These are phyloP conservation scores for Claviceps fusiformis DNA, from an alignment of 2,329 filamentous ascomycete species.

Conservation along the genomic window DNA sequence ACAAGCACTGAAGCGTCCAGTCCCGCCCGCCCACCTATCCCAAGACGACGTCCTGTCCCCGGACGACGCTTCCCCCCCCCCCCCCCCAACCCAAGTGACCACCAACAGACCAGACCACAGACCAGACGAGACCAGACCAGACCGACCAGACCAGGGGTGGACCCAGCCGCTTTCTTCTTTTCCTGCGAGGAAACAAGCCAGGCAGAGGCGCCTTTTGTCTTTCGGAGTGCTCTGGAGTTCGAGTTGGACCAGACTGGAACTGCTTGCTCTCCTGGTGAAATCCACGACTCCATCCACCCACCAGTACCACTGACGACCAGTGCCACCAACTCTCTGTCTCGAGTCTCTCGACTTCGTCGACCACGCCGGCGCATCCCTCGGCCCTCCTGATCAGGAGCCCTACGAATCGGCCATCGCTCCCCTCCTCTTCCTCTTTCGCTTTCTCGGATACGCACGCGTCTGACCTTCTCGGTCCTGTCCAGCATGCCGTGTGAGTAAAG, in stretches of 20 bases:
- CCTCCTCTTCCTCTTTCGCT: not conserved
- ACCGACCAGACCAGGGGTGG: not conserved
- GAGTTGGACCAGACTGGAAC: not conserved
- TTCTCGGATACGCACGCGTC: slow-evolving; percentile 10
- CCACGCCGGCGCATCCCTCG: slow-evolving; percentile 1
- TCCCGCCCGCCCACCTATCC: not conserved
- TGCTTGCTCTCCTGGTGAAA: not conserved
- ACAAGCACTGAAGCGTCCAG: too few species aligned
- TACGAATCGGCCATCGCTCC: not conserved
- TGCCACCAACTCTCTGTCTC: not conserved
- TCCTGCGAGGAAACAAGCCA: not conserved
- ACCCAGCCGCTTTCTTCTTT: not conserved
- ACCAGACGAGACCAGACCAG: not conserved
- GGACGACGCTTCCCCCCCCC: not conserved
- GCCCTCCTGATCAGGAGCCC: slow-evolving; percentile 9
- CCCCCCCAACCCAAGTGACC: not conserved
- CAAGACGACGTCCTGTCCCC: not conserved
- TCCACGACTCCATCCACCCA: slow-evolving; percentile 2
- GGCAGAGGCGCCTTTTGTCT: not conserved
- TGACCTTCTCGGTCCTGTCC: slow-evolving; percentile 14
- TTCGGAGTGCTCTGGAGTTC: not conserved
- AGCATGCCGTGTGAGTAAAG: slow-evolving; percentile 24
- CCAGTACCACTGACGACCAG: not conserved
- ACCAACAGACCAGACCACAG: not conserved
- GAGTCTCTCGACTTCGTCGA: not conserved